Conservation (phyloP, 75 land plant species). For the Isoetes taiwanensis region DNA sequence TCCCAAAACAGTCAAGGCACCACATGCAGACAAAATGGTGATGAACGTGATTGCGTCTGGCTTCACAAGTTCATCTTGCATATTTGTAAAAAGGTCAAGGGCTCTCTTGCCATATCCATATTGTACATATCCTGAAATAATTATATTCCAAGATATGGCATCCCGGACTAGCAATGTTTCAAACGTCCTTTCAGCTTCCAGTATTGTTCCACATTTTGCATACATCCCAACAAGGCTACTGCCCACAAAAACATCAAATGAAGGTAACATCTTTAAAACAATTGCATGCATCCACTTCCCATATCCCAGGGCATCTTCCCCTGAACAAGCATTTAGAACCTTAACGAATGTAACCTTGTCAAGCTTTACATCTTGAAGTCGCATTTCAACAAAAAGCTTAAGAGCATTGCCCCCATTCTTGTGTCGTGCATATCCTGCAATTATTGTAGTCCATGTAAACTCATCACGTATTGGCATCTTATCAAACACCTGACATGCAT, state of each 20-base stretch:
- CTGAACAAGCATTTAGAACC: background rate
- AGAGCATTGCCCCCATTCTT: background rate
- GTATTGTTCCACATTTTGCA: conserved; percentile 8
- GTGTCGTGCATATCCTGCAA: background rate
- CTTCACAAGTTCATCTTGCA: background rate
- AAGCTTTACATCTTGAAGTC: background rate
- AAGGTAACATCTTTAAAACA: background rate
- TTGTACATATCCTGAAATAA: background rate
- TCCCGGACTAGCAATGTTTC: conserved; percentile 2
- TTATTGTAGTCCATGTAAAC: background rate
- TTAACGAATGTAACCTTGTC: background rate
- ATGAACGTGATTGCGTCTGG: conserved; percentile 2
- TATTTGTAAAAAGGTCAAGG: background rate
- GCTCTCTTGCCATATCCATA: background rate
- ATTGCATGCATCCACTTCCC: conserved; percentile 11
- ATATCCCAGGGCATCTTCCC: background rate
- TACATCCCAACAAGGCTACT: conserved; percentile 14
- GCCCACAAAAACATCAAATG: conserved; percentile 11
- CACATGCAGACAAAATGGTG: conserved; percentile 8
- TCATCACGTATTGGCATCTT: background rate
- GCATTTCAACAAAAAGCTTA: background rate
- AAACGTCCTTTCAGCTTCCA: background rate
- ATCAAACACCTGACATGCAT: conserved; percentile 5
- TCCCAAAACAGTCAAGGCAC: background rate
- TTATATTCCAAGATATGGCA: background rate